These are phyloP conservation scores for Aurantiochytrium sp. DNA, from an alignment of 108 stramenopile genomes.

Conservation along the genomic window DNA sequence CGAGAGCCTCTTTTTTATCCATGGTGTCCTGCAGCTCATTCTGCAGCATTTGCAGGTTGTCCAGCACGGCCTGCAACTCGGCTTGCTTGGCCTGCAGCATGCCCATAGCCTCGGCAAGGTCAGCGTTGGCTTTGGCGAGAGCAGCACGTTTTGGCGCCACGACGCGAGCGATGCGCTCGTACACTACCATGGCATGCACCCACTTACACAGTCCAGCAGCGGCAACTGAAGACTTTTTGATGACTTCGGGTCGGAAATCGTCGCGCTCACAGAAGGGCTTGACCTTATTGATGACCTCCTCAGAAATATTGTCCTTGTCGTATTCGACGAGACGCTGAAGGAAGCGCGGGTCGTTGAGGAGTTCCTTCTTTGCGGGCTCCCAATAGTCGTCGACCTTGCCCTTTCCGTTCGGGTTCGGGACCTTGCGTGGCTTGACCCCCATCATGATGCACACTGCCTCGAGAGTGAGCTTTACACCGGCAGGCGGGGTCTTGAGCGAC, in stretches of 20 bases:
- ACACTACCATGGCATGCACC: slow-evolving; percentile 59
- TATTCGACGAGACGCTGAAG: slow-evolving; percentile 46
- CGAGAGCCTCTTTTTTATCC: slow-evolving; percentile 22
- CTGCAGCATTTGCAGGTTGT: slow-evolving; percentile 49
- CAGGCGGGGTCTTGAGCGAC: slow-evolving; percentile 58
- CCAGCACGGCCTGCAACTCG: slow-evolving; percentile 44
- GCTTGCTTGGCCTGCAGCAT: slow-evolving; percentile 43
- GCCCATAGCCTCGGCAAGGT: slow-evolving; percentile 35
- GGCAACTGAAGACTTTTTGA: slow-evolving; percentile 48
- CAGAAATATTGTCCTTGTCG: slow-evolving; percentile 55
- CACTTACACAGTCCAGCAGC: slow-evolving; percentile 55
- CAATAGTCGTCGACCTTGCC: slow-evolving; percentile 54
- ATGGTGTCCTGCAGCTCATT: slow-evolving; percentile 25
- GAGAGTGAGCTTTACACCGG: slow-evolving; percentile 49
- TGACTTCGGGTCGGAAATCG: slow-evolving; percentile 46
- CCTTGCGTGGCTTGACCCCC: slow-evolving; percentile 30
- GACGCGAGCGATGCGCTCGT: slow-evolving; percentile 47
- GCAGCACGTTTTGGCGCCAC: slow-evolving; percentile 53
- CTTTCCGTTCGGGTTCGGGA: slow-evolving; percentile 46
- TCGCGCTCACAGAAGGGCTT: slow-evolving; percentile 43
- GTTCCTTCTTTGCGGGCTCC: slow-evolving; percentile 48
- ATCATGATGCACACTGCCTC: slow-evolving; percentile 60
- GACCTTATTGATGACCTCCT: slow-evolving; percentile 42
- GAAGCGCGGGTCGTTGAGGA: slow-evolving; percentile 47
- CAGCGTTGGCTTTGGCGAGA: slow-evolving; percentile 46